A percentile compares a stretch with the other conserved stretches of the same genome.
These are phyloP conservation scores for Gentiana straminea DNA, from an alignment of 257 asterid species.

Conservation along the genomic window DNA sequence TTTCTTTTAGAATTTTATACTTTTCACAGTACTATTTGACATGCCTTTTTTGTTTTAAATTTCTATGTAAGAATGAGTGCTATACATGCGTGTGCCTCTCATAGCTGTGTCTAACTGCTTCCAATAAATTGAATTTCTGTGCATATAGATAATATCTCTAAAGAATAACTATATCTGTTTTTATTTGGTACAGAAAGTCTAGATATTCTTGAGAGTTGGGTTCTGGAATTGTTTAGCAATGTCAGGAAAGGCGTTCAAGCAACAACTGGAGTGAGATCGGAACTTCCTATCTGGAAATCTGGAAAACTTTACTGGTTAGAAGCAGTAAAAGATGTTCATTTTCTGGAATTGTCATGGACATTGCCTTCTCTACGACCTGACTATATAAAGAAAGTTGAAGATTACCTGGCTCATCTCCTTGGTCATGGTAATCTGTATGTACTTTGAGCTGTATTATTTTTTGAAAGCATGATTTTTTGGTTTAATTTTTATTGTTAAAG, in stretches of 20 bases:
- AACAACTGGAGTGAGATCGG: constrained; percentile 38
- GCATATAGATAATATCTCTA: neutral
- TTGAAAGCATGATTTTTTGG: neutral
- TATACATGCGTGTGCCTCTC: no score
- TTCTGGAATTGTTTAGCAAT: constrained; percentile 61
- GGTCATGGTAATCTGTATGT: constrained; percentile 67
- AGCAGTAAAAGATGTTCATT: constrained; percentile 92
- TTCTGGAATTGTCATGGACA: constrained; percentile 85
- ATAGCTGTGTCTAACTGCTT: no score
- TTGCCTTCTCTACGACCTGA: constrained; percentile 79
- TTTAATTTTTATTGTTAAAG: no score
- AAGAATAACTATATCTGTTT: constrained; percentile 7
- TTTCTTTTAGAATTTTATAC: neutral
- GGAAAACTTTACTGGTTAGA: constrained; percentile 84
- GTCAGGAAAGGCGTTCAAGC: constrained; percentile 51
- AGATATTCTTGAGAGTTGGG: constrained; percentile 85
- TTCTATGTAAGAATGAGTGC: neutral
- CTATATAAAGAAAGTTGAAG: constrained; percentile 84
- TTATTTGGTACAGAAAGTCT: constrained; percentile 60
- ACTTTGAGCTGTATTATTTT: constrained; percentile 10
- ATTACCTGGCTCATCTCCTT: constrained; percentile 86
- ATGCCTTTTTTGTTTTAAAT: neutral
- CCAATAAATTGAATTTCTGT: neutral
- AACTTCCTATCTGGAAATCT: constrained; percentile 63
- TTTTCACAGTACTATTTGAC: neutral